Conservation (phyloP, 2,329 filamentous ascomycete genomes). For the Cercospora janseana region DNA sequence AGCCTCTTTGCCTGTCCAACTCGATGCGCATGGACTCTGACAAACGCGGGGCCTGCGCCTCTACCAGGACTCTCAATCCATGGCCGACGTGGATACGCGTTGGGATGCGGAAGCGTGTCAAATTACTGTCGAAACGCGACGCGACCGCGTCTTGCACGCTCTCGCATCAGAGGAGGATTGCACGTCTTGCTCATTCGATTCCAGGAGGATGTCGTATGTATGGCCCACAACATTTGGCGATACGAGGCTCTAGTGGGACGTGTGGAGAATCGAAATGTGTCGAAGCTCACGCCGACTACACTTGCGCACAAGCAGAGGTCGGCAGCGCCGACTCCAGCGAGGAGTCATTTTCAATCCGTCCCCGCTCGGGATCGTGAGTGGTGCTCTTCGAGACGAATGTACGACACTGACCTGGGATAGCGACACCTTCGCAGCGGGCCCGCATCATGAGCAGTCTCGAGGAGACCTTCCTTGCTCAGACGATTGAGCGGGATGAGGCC, state of each 20-base stretch:
- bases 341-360: background rate
- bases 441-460: background rate
- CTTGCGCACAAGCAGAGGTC: background rate
- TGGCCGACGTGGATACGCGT: too few species aligned
- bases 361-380: background rate
- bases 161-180: too few species aligned
- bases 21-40: too few species aligned
- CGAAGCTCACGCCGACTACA: background rate
- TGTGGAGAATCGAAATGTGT: background rate
- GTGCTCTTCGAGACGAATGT: background rate
- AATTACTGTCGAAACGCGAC: too few species aligned
- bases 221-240: background rate
- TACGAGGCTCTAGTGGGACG: background rate
- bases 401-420: background rate
- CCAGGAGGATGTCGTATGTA: too few species aligned
- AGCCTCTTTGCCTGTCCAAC: too few species aligned
- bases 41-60: too few species aligned
- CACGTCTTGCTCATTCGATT: too few species aligned
- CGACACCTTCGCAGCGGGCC: background rate
- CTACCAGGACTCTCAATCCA: too few species aligned
- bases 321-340: background rate
- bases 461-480: background rate
- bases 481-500: background rate
- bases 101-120: too few species aligned
- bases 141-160: too few species aligned